Percentiles rank a stretch among this genome's conserved stretches.
phyloP scores from a whole-genome alignment of 169 alveolate genomes.

The Eimeria praecox region DNA sequence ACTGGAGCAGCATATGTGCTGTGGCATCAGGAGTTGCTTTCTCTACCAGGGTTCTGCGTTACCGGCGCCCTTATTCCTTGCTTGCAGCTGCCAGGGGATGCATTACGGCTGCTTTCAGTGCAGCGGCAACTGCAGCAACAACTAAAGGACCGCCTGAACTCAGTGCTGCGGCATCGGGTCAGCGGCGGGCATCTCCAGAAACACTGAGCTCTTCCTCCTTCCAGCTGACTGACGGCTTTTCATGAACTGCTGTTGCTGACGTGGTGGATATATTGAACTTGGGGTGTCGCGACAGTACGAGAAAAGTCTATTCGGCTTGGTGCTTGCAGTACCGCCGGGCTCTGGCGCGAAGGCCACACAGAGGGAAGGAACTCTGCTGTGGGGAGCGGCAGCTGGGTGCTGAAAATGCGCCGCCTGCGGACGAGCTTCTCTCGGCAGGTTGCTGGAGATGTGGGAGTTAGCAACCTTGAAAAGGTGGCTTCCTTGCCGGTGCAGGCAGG shows the following conservation, averaged over 20 bases:
- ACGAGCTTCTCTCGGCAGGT: slow-evolving; percentile 50
- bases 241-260: too few species aligned
- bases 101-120: background rate
- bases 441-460: slow-evolving; percentile 72
- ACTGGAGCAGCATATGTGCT: background rate
- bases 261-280: background rate
- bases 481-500: slow-evolving; percentile 58
- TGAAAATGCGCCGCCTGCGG: slow-evolving; percentile 52
- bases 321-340: background rate
- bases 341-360: background rate
- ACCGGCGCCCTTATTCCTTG: background rate
- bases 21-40: background rate
- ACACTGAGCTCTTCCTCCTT: background rate
- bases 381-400: background rate
- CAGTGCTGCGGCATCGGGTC: background rate
- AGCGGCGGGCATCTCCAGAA: background rate
- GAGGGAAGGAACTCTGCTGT: background rate
- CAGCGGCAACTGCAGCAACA: background rate
- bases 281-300: background rate
- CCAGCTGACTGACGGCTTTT: background rate
- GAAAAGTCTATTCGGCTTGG: background rate
- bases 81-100: background rate
- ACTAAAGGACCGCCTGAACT: background rate
- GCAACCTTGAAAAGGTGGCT: slow-evolving; percentile 51
- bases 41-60: background rate